Conservation (phyloP, 2,329 filamentous ascomycete species). For the Calonectria pteridis region DNA sequence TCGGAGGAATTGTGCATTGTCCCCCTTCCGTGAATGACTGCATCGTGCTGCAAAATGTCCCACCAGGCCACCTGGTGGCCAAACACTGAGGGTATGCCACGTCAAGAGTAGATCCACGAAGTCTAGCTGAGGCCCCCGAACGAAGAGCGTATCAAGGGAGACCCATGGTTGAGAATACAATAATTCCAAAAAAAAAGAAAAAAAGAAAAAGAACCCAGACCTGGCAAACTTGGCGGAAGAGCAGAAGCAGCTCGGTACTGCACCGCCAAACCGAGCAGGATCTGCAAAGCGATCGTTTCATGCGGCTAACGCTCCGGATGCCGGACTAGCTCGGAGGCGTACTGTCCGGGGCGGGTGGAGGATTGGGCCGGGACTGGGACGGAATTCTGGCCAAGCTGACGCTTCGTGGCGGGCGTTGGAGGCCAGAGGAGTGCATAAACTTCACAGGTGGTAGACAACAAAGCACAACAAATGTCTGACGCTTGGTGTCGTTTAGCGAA, state of each 20-base stretch:
- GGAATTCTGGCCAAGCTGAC: not conserved
- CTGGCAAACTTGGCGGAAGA: not conserved
- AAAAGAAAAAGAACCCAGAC: not conserved
- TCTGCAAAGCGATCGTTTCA: conserved; percentile 12
- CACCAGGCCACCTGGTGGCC: not conserved
- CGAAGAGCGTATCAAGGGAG: not conserved
- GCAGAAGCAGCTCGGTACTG: not conserved
- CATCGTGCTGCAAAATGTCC: not conserved
- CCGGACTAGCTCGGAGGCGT: conserved; percentile 11
- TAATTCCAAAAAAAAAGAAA: not conserved
- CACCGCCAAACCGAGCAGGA: conserved; percentile 1
- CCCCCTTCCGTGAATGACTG: conserved; percentile 3
- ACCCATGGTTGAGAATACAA: not conserved
- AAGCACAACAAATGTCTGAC: conserved; percentile 8
- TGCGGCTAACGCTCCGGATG: conserved; percentile 8
- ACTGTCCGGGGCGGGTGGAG: not conserved
- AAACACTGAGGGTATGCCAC: not conserved
- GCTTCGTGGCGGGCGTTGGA: not conserved
- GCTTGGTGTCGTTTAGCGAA: not conserved
- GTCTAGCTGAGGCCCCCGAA: not conserved
- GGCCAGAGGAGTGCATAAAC: not conserved
- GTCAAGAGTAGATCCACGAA: conserved; percentile 4
- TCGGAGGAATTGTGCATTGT: not conserved
- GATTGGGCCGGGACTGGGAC: not conserved
- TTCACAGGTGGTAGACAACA: not conserved